Percentiles rank a stretch among this genome's conserved stretches.
Conservation (phyloP, 495 filamentous ascomycete genomes). For the Articulospora tetracladia region DNA sequence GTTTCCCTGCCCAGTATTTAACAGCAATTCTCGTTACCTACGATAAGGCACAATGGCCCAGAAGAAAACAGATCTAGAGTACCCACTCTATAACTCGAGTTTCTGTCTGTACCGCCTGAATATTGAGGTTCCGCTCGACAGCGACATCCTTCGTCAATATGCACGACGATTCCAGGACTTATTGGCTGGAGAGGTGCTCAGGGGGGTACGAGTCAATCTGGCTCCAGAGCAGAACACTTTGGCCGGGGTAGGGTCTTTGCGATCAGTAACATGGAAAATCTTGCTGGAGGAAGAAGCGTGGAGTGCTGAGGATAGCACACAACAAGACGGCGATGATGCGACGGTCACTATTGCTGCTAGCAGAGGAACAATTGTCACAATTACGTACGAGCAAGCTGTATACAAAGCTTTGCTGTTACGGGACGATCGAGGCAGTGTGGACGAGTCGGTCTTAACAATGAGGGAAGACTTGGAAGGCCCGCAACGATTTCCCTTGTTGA, state of each 20-base stretch:
- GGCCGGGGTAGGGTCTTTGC: conserved; percentile 42
- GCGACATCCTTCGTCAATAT: conserved; percentile 36
- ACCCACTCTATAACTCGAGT: conserved; percentile 49
- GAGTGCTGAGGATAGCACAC: conserved; percentile 13
- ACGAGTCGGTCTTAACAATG: neutral
- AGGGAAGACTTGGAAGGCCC: conserved; percentile 26
- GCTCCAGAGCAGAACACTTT: conserved; percentile 33
- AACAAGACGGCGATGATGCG: conserved; percentile 14
- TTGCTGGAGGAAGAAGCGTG: conserved; percentile 31
- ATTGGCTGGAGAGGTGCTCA: conserved; percentile 46
- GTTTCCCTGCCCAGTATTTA: no score
- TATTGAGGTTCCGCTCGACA: conserved; percentile 28
- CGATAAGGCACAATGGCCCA: conserved; percentile 8
- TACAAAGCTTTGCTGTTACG: conserved; percentile 42
- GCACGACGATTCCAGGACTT: conserved; percentile 48
- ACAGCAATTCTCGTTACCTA: neutral
- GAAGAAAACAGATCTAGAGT: conserved; percentile 2
- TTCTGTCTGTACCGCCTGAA: conserved; percentile 51
- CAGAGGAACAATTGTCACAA: conserved; percentile 39
- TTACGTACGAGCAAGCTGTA: conserved; percentile 46
- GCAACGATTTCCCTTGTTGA: conserved; percentile 47
- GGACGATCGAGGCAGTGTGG: neutral
- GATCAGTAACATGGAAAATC: conserved; percentile 41
- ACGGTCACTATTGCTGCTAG: conserved; percentile 6
- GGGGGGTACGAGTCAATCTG: conserved; percentile 36